Conservation (phyloP, 2,329 filamentous ascomycete species). For the Ustulina deusta region DNA sequence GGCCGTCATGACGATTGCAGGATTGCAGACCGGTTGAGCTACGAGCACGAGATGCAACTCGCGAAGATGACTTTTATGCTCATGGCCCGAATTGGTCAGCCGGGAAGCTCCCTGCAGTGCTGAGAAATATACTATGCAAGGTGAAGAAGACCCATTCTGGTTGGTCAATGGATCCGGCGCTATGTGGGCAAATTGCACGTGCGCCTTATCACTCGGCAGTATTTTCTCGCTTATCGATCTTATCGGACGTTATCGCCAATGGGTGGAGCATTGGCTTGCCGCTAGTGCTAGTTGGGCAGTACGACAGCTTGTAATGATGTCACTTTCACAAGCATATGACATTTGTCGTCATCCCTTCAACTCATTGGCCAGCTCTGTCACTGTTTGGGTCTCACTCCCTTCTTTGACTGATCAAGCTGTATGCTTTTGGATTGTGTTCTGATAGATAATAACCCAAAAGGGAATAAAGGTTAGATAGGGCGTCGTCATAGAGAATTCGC, state of each 20-base stretch:
- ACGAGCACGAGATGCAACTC: conserved; percentile 28
- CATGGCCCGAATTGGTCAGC: conserved; percentile 45
- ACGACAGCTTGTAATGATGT: conserved; percentile 4
- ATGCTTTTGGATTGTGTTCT: background rate
- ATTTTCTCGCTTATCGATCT: conserved; percentile 8
- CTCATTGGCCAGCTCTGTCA: background rate
- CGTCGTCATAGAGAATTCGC: background rate
- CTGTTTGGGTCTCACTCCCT: background rate
- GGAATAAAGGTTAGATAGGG: background rate
- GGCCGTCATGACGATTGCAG: conserved; percentile 43
- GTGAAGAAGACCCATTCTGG: conserved; percentile 12
- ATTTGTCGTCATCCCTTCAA: conserved; percentile 12
- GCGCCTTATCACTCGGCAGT: background rate
- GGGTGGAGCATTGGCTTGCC: background rate
- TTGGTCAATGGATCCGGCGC: conserved; percentile 17
- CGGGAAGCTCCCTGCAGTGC: conserved; percentile 25
- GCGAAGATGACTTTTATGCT: conserved; percentile 28
- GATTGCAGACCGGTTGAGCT: conserved; percentile 11
- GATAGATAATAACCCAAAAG: background rate
- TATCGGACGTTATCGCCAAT: conserved; percentile 1
- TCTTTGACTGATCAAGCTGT: background rate
- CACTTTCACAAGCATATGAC: conserved; percentile 13
- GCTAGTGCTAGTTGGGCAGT: conserved; percentile 9
- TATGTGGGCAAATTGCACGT: conserved; percentile 4
- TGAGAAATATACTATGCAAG: conserved; percentile 22